phyloP scores from a whole-genome alignment of 352 stramenopile species.

The Phytophthora pistaciae region DNA sequence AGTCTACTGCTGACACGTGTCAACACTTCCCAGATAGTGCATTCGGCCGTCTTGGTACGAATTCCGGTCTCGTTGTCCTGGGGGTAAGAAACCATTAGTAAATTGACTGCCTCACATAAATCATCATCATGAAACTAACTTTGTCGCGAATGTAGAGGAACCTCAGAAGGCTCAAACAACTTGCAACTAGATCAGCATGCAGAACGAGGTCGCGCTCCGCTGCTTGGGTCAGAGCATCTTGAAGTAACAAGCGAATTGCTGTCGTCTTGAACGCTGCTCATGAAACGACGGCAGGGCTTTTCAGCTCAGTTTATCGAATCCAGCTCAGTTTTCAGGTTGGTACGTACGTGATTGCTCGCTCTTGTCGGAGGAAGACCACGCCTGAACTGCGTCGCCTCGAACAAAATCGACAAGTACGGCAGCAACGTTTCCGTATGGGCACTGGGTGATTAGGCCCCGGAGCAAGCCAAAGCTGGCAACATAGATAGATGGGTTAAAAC shows the following conservation, averaged over 20 bases:
- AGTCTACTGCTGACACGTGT: conserved; percentile 42
- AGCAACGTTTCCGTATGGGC: conserved; percentile 77
- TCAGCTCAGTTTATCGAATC: not conserved
- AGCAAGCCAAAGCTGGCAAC: conserved; percentile 60
- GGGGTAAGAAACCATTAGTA: not conserved
- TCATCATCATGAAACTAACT: conserved; percentile 20
- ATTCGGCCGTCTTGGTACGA: conserved; percentile 16
- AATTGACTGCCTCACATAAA: too few species aligned
- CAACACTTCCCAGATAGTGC: conserved; percentile 26
- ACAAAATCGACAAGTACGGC: conserved; percentile 74
- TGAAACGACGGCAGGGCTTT: conserved; percentile 3
- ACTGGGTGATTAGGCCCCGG: conserved; percentile 50
- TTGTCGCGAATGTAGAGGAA: conserved; percentile 77
- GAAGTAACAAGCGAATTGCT: conserved; percentile 41
- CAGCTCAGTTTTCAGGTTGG: not conserved
- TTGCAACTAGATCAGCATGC: conserved; percentile 71
- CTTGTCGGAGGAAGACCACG: conserved; percentile 42
- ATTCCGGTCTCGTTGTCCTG: conserved; percentile 50
- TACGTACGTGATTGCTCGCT: conserved; percentile 40
- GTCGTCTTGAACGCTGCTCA: conserved; percentile 35
- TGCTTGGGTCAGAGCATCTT: conserved; percentile 45
- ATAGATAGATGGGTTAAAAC: not conserved
- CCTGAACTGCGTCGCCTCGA: conserved; percentile 50
- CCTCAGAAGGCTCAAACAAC: conserved; percentile 68
- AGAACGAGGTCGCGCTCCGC: conserved; percentile 68